Percentiles rank a stretch among this genome's conserved stretches.
These are phyloP conservation scores for Puccinia hordei DNA, from an alignment of 1,284 basidiomycete genomes.

Conservation along the genomic window DNA sequence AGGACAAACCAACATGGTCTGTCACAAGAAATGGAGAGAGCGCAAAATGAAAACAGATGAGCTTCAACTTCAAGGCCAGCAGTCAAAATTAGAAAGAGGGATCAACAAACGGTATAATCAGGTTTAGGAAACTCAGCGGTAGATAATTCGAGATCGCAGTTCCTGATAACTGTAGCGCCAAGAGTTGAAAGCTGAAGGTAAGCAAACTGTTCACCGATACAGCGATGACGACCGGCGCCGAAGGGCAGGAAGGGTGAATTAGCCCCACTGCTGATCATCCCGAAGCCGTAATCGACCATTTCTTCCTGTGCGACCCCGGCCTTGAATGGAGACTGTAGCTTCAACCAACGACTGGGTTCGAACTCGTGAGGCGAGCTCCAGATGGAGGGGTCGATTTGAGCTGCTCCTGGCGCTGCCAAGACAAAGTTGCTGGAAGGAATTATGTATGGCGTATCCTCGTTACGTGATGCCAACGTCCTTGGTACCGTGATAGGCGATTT, in stretches of 20 bases:
- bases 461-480: slow-evolving; percentile 73
- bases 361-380: slow-evolving; percentile 77
- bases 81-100: slow-evolving; percentile 52
- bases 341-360: slow-evolving; percentile 79
- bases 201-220: slow-evolving; percentile 96
- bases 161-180: slow-evolving; percentile 75
- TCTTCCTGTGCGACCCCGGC: slow-evolving; percentile 74
- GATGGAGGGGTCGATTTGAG: slow-evolving; percentile 79
- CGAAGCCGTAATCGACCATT: slow-evolving; percentile 94
- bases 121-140: slow-evolving; percentile 70
- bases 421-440: slow-evolving; percentile 90
- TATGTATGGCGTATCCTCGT: slow-evolving; percentile 70
- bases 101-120: slow-evolving; percentile 78
- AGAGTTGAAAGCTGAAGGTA: slow-evolving; percentile 89
- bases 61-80: not conserved
- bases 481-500: slow-evolving; percentile 66
- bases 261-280: slow-evolving; percentile 65
- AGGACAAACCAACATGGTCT: slow-evolving; percentile 75
- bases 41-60: slow-evolving; percentile 25
- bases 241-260: slow-evolving; percentile 68
- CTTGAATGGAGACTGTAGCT: slow-evolving; percentile 69
- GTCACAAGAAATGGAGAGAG: slow-evolving; percentile 33
- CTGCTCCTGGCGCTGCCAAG: slow-evolving; percentile 83
- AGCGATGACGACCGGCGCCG: slow-evolving; percentile 89
- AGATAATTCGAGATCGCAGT: slow-evolving; percentile 73